Evolutionary conservation across 108 stramenopile genomes (phyloP), one percentile per base, ranked within the genome.

Genomic region (Nitzschia palea): DNA sequence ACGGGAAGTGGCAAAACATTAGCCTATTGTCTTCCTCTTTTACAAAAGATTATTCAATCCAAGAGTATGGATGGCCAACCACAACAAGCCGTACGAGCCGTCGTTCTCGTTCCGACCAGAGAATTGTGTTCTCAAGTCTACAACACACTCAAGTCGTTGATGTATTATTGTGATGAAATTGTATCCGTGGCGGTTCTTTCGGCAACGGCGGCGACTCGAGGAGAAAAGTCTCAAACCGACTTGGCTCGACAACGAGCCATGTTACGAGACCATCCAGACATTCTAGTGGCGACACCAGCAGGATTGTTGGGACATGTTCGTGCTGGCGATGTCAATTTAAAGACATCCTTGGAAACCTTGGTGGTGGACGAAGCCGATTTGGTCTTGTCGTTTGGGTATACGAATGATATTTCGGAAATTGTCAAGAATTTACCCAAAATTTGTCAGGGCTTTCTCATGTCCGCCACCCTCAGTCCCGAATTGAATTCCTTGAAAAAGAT

Each of bases 331-430:
- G 45, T 78, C 42, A 33, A 73, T 8, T 44, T 91, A 62, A 88
- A 88, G 53, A 58, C 70, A 5, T 78, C 77, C 22, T 81, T 93
- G 30, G 86, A 95, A 68, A 93, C 90, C 6, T 57, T 98, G 42
- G 98, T 98, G 3, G 90, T 99, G 29, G 99, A 99, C 77, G 99
- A 99, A 74, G 98, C 99, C 18, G 99, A 99, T 80, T 82, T 98
- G 54, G 95, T 99, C 44, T 80, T 99, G 10, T 96, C 95, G 2
- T 98, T 91, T 85, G 86, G 98, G 12, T 97, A 97, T 79, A 76
- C 80, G n/a, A 85, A 93, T 44, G 98, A 98, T 65, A 77, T 99
- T 66, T 71, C 87, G 5, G 82, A 79, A 70, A 90, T 98, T 36
- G 83, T 89, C 66, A 83, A 83, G 58, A 65, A 66, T n/a, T 67